phyloP scores from a whole-genome alignment of 1,139 yeast species.

The Saccharomyces pastorianus region DNA sequence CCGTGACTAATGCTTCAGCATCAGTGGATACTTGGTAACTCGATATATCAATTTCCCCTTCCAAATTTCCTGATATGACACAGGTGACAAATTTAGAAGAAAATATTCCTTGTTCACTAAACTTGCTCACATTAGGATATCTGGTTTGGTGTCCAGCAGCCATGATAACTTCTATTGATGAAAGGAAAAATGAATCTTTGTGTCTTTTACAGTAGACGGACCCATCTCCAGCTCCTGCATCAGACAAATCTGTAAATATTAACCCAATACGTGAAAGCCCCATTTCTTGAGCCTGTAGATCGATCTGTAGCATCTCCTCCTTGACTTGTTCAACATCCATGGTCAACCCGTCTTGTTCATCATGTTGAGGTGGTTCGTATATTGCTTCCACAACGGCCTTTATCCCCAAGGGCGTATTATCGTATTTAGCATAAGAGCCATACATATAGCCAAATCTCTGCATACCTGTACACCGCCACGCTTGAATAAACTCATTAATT shows the following conservation, averaged over 20 bases:
- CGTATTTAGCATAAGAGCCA: conserved; percentile 73
- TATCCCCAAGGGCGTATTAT: conserved; percentile 73
- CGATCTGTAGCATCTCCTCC: conserved; percentile 55
- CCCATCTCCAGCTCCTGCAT: conserved; percentile 80
- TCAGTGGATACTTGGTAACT: conserved; percentile 83
- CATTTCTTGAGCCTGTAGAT: conserved; percentile 48
- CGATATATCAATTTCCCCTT: conserved; percentile 84
- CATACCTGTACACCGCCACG: conserved; percentile 86
- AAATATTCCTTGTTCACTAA: conserved; percentile 57
- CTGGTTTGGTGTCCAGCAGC: conserved; percentile 70
- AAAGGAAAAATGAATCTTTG: conserved; percentile 78
- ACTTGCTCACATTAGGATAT: conserved; percentile 59
- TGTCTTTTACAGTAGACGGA: conserved; percentile 89
- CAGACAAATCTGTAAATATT: conserved; percentile 83
- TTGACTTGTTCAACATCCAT: conserved; percentile 39
- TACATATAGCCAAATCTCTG: conserved; percentile 83
- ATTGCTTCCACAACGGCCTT: conserved; percentile 92
- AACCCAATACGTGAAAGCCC: conserved; percentile 74
- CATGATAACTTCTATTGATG: conserved; percentile 79
- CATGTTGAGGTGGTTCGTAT: conserved; percentile 86
- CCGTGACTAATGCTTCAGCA: conserved; percentile 82
- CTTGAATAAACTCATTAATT: conserved; percentile 74
- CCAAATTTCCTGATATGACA: conserved; percentile 76
- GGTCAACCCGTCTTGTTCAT: conserved; percentile 78
- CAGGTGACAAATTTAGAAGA: conserved; percentile 92